Conservation (phyloP, 148 eudicot genomes). For the Rhododendron simsii region DNA sequence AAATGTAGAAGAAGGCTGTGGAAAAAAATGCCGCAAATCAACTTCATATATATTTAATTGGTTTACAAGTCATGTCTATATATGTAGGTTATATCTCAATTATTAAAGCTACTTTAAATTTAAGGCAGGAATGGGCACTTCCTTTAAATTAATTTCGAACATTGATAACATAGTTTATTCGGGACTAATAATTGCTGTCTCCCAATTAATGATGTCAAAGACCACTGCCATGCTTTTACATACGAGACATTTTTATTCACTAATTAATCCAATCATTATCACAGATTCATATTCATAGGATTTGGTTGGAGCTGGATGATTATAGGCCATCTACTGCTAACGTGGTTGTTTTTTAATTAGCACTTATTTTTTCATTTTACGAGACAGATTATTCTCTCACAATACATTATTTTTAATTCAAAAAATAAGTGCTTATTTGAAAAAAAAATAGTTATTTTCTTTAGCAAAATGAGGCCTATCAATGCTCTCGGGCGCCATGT, state of each 20-base stretch:
- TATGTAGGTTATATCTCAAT: not conserved
- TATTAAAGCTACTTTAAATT: not conserved
- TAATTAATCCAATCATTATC: not conserved
- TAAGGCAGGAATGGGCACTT: not conserved
- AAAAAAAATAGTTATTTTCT: too few species aligned
- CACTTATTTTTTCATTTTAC: too few species aligned
- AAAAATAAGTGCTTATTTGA: too few species aligned
- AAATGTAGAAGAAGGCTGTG: too few species aligned
- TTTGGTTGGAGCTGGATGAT: not conserved
- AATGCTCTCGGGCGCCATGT: not conserved
- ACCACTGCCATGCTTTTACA: not conserved
- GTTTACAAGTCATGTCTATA: not conserved
- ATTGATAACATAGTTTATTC: not conserved
- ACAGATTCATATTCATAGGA: not conserved
- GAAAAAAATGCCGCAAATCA: not conserved
- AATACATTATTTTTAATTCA: too few species aligned
- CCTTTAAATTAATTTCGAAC: not conserved
- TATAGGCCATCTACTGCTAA: not conserved
- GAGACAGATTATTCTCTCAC: too few species aligned
- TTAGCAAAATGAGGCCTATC: not conserved
- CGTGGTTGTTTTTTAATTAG: too few species aligned
- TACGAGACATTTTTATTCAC: not conserved
- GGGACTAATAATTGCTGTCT: not conserved
- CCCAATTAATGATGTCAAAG: slow-evolving; percentile 9
- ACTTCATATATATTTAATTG: not conserved